A percentile compares a stretch with the other conserved stretches of the same genome.
These are phyloP conservation scores for Graphilbum ipis-grandicollis DNA, from an alignment of 2,329 filamentous ascomycete species.

Conservation along the genomic window DNA sequence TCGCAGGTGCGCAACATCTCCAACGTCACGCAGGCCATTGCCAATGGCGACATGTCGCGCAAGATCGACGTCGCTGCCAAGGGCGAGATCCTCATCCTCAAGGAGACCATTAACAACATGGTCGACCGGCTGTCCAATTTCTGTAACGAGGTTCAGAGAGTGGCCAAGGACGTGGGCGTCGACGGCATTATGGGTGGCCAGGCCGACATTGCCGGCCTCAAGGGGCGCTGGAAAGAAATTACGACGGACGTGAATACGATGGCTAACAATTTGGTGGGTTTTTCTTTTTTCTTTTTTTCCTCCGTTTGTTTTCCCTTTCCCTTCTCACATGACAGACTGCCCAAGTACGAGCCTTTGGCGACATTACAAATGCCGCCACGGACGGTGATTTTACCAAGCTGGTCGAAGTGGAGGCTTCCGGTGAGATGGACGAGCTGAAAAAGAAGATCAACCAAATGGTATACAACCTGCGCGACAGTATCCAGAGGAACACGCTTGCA, in stretches of 20 bases:
- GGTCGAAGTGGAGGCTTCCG: constrained; percentile 91
- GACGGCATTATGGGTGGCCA: constrained; percentile 98
- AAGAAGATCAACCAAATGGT: constrained; percentile 99
- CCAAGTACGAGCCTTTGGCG: constrained; percentile 92
- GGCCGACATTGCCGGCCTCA: constrained; percentile 81
- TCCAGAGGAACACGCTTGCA: constrained; percentile 89
- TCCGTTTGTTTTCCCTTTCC: not conserved
- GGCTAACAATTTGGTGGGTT: constrained; percentile 45
- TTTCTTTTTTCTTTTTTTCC: not conserved
- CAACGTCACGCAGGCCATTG: constrained; percentile 85
- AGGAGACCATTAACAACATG: constrained; percentile 98
- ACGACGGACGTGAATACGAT: constrained; percentile 94
- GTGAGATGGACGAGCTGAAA: constrained; percentile 98
- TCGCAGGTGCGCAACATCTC: constrained; percentile 80
- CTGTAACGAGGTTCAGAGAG: constrained; percentile 87
- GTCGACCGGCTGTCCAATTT: constrained; percentile 88
- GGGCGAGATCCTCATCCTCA: constrained; percentile 83
- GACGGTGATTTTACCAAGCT: constrained; percentile 95
- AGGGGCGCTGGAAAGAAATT: constrained; percentile 95
- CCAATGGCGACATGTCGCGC: constrained; percentile 87
- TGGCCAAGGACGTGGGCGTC: constrained; percentile 90
- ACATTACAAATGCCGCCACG: constrained; percentile 95
- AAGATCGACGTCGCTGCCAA: constrained; percentile 92
- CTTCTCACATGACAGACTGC: constrained; percentile 49
- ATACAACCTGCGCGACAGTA: constrained; percentile 84